Evolutionary conservation across 2,329 filamentous ascomycete species (phyloP).

Genomic region (Colletotrichum plurivorum): DNA sequence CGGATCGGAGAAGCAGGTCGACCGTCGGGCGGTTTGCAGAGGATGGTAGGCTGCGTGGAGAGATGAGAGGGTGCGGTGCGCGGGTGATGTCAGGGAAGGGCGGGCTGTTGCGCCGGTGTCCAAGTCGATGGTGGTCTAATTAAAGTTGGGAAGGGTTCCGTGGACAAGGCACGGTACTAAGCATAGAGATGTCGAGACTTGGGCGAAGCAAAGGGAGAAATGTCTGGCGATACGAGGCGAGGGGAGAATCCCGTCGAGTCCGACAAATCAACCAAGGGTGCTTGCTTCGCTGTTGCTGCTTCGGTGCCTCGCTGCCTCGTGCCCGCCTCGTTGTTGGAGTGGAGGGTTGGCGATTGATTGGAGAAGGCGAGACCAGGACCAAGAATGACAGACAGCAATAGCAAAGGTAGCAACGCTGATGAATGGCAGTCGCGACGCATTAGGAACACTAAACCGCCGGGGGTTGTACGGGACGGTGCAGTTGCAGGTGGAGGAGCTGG

Average conservation of each 20-base stretch:
- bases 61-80: constrained; percentile 6
- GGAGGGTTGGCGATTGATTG: constrained; percentile 20
- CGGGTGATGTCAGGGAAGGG: not conserved
- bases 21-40: not conserved
- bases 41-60: constrained; percentile 11
- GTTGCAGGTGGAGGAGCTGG: constrained; percentile 15
- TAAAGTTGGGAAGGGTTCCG: not conserved
- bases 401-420: not conserved
- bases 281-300: no score
- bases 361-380: constrained; percentile 18
- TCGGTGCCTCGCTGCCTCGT: constrained; percentile 13
- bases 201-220: not conserved
- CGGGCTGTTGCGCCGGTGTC: not conserved
- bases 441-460: not conserved
- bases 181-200: no score
- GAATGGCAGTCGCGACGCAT: no score
- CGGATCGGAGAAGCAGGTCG: constrained; percentile 3
- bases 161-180: not conserved
- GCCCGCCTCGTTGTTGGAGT: constrained; percentile 28
- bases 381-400: constrained; percentile 17
- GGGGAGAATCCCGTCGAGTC: not conserved
- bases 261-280: constrained; percentile 2
- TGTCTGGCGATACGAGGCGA: not conserved
- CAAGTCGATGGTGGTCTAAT: not conserved
- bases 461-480: constrained; percentile 18